Base-by-base conservation (phyloP, 208 protist species). In the Spongospora subterranea region DNA sequence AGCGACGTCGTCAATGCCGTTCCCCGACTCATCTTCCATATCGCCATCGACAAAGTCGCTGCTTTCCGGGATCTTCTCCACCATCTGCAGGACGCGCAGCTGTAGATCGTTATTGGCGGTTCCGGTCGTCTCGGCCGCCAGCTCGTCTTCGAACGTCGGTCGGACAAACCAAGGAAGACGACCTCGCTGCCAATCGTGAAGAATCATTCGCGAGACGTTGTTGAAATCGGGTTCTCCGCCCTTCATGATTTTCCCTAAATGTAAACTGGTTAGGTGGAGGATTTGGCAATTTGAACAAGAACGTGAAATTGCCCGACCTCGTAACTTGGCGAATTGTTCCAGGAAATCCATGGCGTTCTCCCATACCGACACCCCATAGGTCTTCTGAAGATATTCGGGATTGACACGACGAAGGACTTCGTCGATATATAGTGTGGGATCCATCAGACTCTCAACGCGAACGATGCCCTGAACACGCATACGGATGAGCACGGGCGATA, bases 401-500 rank as follows among this genome's bases (percentile, higher is more conserved):
- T 99, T 98, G 0, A 99, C 96, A 90, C 97, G 96, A 45, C 97
- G 45, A 1, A 99, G 91, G 0, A 99, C 95, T 0, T 94, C 95
- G 35, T 90, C 53, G 40, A 99, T 97, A 71, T 98, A 96, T 41
- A 98, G 95, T 11, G 94, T 97, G 54, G 98, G 97, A 71, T 98
- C 96, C 43, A 91, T 96, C 35, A 98, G 92, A 35, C 95, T 94
- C 92, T 98, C 97, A 20, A 97, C 94, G 76, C 98, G 95, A 32
- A 99, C 97, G 0, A 99, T 98, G 71, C 98, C 98, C 93, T 99
- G 76, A 46, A 45, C 13, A 66, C n/a, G 24, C 24, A 66, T n/a
- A 66, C 41, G 76, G 24, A 24, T 32, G 24, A 6, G 6, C 24
- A 32, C 41, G 6, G 6, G 24, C 50, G 24, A 60, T 29, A 60